A percentile compares a stretch with the other conserved stretches of the same genome.
Evolutionary conservation across 176 grass and related monocot species (phyloP).

Genomic region (Eleusine indica): DNA sequence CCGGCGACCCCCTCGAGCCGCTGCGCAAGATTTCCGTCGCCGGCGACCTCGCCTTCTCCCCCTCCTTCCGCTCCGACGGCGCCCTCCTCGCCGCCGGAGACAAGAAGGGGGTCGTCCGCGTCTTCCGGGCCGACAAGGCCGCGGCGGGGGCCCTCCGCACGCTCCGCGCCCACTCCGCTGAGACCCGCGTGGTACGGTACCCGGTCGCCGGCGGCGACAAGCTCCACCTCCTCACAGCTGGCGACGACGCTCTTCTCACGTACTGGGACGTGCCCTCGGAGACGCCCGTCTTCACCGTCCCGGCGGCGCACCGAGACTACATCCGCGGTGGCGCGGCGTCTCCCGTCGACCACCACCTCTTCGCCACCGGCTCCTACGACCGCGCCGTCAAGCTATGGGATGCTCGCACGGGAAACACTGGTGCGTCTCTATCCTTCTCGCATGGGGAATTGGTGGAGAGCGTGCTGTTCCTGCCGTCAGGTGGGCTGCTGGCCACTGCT

Average conservation of each 20-base stretch:
- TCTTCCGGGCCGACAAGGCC: slow-evolving; percentile 68
- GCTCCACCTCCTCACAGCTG: slow-evolving; percentile 73
- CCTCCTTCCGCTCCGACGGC: slow-evolving; percentile 84
- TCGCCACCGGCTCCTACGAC: slow-evolving; percentile 88
- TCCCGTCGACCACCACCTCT: slow-evolving; percentile 59
- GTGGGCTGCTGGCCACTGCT: slow-evolving; percentile 75
- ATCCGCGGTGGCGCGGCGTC: slow-evolving; percentile 77
- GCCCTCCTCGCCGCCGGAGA: slow-evolving; percentile 77
- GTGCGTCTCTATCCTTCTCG: slow-evolving; percentile 49
- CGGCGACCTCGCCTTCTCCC: slow-evolving; percentile 73
- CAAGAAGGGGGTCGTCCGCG: slow-evolving; percentile 67
- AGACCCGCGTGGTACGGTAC: slow-evolving; percentile 70
- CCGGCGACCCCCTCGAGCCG: slow-evolving; percentile 38
- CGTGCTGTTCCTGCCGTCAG: slow-evolving; percentile 82
- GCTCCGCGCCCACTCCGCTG: slow-evolving; percentile 61
- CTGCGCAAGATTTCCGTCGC: slow-evolving; percentile 44
- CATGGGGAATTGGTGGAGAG: slow-evolving; percentile 79
- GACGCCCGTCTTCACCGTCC: slow-evolving; percentile 58
- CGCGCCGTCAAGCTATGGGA: slow-evolving; percentile 85
- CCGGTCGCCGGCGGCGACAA: slow-evolving; percentile 70
- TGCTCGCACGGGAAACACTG: slow-evolving; percentile 47
- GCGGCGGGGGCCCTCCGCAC: slow-evolving; percentile 53
- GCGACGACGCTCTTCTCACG: slow-evolving; percentile 73
- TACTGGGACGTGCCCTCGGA: slow-evolving; percentile 93
- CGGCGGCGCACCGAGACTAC: slow-evolving; percentile 86